Evolutionary conservation across 495 filamentous ascomycete species (phyloP), one percentile per base, ranked within the genome.

Genomic region (Daldinia bambusicola): DNA sequence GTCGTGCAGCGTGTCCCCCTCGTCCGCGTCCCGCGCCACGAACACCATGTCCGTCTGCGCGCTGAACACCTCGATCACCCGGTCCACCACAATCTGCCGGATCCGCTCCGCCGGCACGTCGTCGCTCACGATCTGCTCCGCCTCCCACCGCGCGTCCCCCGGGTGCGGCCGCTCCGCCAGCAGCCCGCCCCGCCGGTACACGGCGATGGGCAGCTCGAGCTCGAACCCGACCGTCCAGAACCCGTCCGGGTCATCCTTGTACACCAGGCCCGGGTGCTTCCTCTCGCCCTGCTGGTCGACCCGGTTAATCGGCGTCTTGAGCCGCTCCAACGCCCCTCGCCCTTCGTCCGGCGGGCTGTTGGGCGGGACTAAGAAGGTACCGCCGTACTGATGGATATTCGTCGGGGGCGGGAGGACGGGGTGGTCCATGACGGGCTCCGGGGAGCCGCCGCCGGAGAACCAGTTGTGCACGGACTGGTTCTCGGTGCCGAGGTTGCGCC

Each of bases 171-270:
- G 7, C 32, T 34, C 14, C 12, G 52, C 31, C 31, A 4, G 13
- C 2, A 18, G 22, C 22, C 38, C 51, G 16, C 32, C 40, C 2
- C 12, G 31, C 32, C 22, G 2, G 43, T 40, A 45, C 8, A 67
- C 51, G 20, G 69, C 63, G 30, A 71, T 30, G 26, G 63, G 52
- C 1, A 71, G 1, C 53, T 71, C 69, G 14, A 71, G 63, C 63
- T 71, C 69, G 55, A 63, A 71, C 2, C 63, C 69, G 3, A 58
- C 13, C 13, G 69, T 71, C 4, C 26, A 9, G n/a, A 53, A 32
- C 13, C 51, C 18, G 30, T 31, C 1, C 10, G 8, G 0, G 31
- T 26, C 14, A 8, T 5, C 13, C 34, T 58, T 53, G 41, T n/a
- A 30, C 38, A 30, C 2, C 55, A 22, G 36, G 48, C 30, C 32